Evolutionary conservation across 1,139 yeast species (phyloP), one percentile per base, ranked within the genome.

Genomic region (Pichia sp.): DNA sequence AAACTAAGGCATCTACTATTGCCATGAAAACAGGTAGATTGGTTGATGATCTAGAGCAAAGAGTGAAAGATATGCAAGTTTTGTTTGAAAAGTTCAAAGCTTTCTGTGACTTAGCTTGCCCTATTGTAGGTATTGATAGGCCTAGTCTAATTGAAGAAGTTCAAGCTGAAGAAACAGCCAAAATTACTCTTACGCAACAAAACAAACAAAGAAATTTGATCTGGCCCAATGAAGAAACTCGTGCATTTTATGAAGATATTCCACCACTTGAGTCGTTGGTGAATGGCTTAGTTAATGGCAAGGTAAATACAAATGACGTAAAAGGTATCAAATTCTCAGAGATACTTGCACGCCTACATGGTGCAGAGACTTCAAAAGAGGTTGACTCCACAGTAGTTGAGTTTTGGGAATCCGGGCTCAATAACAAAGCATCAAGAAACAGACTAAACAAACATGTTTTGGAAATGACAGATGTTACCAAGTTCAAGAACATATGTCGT

Each of bases 381-480:
- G 66, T 84, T 28, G 89, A 84, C 50, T 61, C 65, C 10, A 59
- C 78, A n/a, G 79, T 77, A 0, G 49, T 61, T 5, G 70, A 69
- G n/a, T 85, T 78, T 56, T 72, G 82, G 66, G 51, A 55, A 9
- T 52, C 61, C 17, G 62, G 66, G 6, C 63, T 85, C 28, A 75
- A 81, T 54, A 84, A 84, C 54, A 84, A 82, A 56, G 89, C 94
- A 0, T 79, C 95, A 1, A 72, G 72, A 37, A 73, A 78, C 46
- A 65, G 86, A 50, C 57, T 88, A 5, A 54, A 77, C 43, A 72
- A 69, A 44, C 77, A 76, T 52, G 72, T 84, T 44, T 64, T 71
- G 2, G 62, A 63, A 34, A 63, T 70, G n/a, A 63, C 64, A 35
- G 73, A 72, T 34, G 57, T 71, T 37, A 63, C 67, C 9, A 72